Evolutionary conservation across 1,284 basidiomycete species (phyloP).

Genomic region (Cutaneotrichosporon cutaneum): DNA sequence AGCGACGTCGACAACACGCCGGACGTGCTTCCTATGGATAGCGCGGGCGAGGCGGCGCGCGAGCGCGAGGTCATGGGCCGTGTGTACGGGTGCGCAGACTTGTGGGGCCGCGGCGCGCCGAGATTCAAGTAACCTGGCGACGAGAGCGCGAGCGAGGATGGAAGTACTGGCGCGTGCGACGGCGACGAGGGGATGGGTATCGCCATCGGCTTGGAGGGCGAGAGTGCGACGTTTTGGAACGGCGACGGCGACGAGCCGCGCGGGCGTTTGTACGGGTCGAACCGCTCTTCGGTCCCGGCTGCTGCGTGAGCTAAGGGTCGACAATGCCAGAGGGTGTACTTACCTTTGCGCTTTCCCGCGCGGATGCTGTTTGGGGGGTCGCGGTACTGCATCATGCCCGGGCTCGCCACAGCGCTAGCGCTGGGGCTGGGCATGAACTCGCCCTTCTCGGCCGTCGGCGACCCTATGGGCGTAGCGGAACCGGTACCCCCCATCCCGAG

Average conservation of each 20-base stretch:
- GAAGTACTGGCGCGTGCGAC: constrained; percentile 32
- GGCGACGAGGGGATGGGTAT: constrained; percentile 47
- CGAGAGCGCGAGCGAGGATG: constrained; percentile 27
- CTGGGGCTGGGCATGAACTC: constrained; percentile 30
- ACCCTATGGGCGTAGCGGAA: constrained; percentile 37
- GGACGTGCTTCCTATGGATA: constrained; percentile 42
- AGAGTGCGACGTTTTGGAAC: constrained; percentile 31
- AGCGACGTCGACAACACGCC: constrained; percentile 37
- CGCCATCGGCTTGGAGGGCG: constrained; percentile 33
- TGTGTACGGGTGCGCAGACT: constrained; percentile 35
- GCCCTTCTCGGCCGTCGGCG: constrained; percentile 42
- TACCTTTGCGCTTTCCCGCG: constrained; percentile 48
- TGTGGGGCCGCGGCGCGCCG: constrained; percentile 7
- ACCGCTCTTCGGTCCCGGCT: constrained; percentile 43
- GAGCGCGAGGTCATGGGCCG: constrained; percentile 41
- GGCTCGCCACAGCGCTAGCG: constrained; percentile 5
- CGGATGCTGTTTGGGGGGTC: constrained; percentile 36
- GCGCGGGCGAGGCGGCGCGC: constrained; percentile 44
- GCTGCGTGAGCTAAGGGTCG: constrained; percentile 14
- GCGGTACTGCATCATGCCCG: constrained; percentile 49
- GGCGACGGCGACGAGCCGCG: constrained; percentile 45
- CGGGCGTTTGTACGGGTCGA: constrained; percentile 51
- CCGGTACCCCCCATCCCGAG: constrained; percentile 34
- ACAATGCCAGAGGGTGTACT: constrained; percentile 8
- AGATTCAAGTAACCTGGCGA: constrained; percentile 22